These are phyloP conservation scores for Apiospora aurea DNA, from an alignment of 2,329 filamentous ascomycete genomes.

Conservation along the genomic window DNA sequence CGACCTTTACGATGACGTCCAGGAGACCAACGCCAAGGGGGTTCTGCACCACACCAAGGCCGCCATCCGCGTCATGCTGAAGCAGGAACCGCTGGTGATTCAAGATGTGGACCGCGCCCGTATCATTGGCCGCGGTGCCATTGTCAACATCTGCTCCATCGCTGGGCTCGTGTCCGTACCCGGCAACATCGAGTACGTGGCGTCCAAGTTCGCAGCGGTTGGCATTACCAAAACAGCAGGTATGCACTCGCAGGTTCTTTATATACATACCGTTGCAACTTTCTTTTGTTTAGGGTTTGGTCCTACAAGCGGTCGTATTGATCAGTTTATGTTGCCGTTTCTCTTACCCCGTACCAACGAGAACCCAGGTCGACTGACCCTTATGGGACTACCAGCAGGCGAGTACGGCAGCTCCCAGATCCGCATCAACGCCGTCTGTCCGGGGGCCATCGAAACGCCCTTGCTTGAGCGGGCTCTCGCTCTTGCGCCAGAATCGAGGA, in stretches of 20 bases:
- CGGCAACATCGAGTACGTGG: neutral
- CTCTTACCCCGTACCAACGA: neutral
- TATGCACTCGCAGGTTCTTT: neutral
- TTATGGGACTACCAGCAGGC: neutral
- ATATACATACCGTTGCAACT: no score
- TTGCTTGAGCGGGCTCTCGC: neutral
- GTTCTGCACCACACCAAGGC: slow-evolving; percentile 22
- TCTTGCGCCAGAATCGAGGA: neutral
- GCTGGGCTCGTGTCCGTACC: neutral
- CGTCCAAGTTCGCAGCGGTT: slow-evolving; percentile 13
- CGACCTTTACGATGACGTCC: neutral
- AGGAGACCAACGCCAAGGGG: slow-evolving; percentile 1
- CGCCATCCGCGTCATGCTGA: slow-evolving; percentile 15
- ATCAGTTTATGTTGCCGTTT: no score
- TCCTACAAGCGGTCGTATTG: no score
- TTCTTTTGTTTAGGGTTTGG: neutral
- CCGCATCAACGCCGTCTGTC: slow-evolving; percentile 17
- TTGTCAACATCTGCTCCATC: slow-evolving; percentile 14
- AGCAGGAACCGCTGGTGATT: neutral
- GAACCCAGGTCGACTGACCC: neutral
- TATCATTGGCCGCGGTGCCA: neutral
- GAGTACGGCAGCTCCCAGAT: slow-evolving; percentile 16
- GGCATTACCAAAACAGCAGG: neutral
- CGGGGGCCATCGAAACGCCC: slow-evolving; percentile 2
- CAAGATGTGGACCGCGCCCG: neutral